These are phyloP conservation scores for Candida alai DNA, from an alignment of 805 yeast genomes.

Conservation along the genomic window DNA sequence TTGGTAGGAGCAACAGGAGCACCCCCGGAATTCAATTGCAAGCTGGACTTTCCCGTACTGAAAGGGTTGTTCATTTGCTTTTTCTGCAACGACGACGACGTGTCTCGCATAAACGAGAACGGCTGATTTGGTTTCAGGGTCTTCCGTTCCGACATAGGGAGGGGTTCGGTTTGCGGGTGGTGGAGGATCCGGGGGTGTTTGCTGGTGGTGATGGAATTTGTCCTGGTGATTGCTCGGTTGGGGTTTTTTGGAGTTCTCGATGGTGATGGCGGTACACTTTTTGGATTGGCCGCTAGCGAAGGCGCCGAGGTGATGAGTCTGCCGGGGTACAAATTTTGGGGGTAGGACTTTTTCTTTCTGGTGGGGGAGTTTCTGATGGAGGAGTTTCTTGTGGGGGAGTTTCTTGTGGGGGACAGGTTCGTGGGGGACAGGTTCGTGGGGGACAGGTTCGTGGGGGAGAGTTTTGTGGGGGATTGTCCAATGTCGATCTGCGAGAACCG, in stretches of 20 bases:
- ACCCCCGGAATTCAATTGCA: no score
- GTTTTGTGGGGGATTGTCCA: conserved; percentile 20
- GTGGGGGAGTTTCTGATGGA: conserved; percentile 22
- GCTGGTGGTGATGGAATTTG: no score
- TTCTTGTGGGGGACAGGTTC: no score
- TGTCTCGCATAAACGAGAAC: conserved; percentile 39
- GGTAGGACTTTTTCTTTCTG: conserved; percentile 20
- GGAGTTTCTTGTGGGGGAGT: no score
- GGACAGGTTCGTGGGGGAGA: no score
- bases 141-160: conserved; percentile 18
- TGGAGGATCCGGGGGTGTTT: no score
- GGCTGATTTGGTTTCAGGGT: conserved; percentile 14
- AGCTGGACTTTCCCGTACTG: conserved; percentile 12
- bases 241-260: conserved; percentile 16
- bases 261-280: not conserved
- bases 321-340: conserved; percentile 16
- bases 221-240: conserved; percentile 11
- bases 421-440: no score
- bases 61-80: conserved; percentile 12
- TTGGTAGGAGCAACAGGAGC: conserved; percentile 11
- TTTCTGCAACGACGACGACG: conserved; percentile 35
- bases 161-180: conserved; percentile 12
- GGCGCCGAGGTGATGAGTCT: not conserved
- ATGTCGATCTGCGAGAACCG: conserved; percentile 30
- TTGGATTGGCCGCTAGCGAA: not conserved